Evolutionary conservation across 441 rosid genomes (phyloP), one percentile per base, ranked within the genome.

Genomic region (Croton setiger): DNA sequence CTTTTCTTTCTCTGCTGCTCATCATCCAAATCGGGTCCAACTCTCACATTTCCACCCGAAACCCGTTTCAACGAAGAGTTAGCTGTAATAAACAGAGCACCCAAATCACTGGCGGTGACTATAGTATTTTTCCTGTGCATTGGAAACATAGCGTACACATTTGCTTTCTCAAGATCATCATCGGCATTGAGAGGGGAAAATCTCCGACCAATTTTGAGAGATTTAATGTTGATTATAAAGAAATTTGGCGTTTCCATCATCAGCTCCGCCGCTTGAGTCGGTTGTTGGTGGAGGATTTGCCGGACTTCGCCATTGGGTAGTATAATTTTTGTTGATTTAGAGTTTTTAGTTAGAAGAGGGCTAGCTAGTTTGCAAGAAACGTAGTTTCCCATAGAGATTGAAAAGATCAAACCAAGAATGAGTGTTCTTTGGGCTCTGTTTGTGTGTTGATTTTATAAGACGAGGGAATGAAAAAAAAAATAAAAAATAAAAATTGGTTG

Each of bases 231-330:
- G 0, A 81, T 85, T 44, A 90, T 72, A 84, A 92, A 92, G 85
- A 72, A 86, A 67, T 81, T 90, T 0, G 96, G 96, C 0, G 77
- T 77, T 70, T 92, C 98, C 48, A 92, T 74, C 98, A 92, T 92
- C 9, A 90, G 76, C 84, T 92, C 98, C 0, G 95, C 98, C 0
- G 88, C 98, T 74, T 83, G 88, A 33, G 74, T 78, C 37, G 87
- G 90, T 5, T 66, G 72, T 48, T 69, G 71, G 55, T 70, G 89
- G 7, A 67, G 62, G 71, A 88, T 48, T n/a, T 80, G 78, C 62
- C 75, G 79, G 71, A 89, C 68, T 73, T 86, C 87, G 4, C 97
- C 90, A 21, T 77, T 65, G 0, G 96, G 97, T 18, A 89, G 78
- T 51, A 92, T 70, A 39, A 89, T 88, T 78, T 75, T 85, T 14